Evolutionary conservation across 2,329 filamentous ascomycete species (phyloP), one percentile per base, ranked within the genome.

Genomic region (Aspergillus terreus): DNA sequence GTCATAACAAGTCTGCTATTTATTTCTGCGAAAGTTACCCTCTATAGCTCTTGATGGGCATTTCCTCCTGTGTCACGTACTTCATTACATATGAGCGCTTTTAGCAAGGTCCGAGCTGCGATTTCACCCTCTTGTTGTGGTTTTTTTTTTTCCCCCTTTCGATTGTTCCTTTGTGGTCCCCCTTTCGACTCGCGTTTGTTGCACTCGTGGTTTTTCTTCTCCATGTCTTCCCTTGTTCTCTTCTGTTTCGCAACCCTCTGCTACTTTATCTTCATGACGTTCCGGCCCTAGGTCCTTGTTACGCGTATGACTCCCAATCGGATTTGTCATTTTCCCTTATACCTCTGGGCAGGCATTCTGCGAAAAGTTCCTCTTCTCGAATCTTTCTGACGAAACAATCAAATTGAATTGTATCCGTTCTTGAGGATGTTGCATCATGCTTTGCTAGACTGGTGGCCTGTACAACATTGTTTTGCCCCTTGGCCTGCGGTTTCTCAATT

Each of bases 21-120:
- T 62, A 57, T 66, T 62, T 63, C 54, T 61, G 59, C 62, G 59
- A 66, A 67, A 63, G 63, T 64, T 68, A 60, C 58, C 63, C 60
- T 67, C 60, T 69, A 68, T 67, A 67, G 70, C 71, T 71, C 69
- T 71, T 69, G 71, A 73, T 70, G 71, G 61, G 68, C 69, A 66
- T 71, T 63, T 68, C 64, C 65, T 69, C 63, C 66, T 68, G 66
- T 71, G 67, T 64, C 65, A 67, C 65, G 67, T 69, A 70, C 70
- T 71, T 70, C 61, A 63, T 65, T 59, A 59, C 61, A 59, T 68
- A 60, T 70, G 69, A 72, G 69, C 69, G 69, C 65, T 70, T 70
- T 62, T 65, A 64, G 65, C 62, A 64, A 69, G 64, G 69, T 68
- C 58, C 67, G 64, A 67, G 65, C 59, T 60, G 52, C 58, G 58